Base-by-base conservation (phyloP, 371 early-diverging fungal species). In the Circinella umbellata region DNA sequence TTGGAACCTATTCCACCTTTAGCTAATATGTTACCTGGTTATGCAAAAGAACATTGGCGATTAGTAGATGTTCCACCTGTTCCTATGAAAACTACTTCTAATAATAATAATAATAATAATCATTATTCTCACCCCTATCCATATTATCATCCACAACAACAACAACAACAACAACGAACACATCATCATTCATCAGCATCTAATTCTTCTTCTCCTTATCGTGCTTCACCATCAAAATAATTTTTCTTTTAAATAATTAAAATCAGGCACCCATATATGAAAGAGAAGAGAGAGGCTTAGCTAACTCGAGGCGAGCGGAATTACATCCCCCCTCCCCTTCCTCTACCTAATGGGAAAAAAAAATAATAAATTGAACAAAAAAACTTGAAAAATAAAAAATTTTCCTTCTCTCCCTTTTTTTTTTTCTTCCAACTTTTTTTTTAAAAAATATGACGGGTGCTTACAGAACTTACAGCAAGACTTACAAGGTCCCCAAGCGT, bases 401-500 rank as follows among this genome's bases (percentile, higher is more conserved):
- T 62, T 61, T 35, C 60, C 35, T 59, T 64, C 61, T 65, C 65
- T 70, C n/a, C n/a, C n/a, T 65, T 70, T 51, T 20, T 54, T 49
- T 54, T 27, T 27, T 27, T 27, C 27, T 27, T 27, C 27, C 27
- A 27, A 0, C 2, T 27, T 27, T 27, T n/a, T 37, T 59, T 66
- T 62, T 54, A 62, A 46, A 59, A 14, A 71, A n/a, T 46, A 71
- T 66, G 71, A 66, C 71, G 42, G 71, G 71, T 66, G 71, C 71
- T 53, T 63, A 66, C 38, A 54, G 71, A 34, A 71, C 62, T 46
- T 71, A 89, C 84, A 92, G 93, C 79, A 98, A 98, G 93, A 95
- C 96, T 80, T 95, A 93, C 90, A 97, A 96, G 92, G 98, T 98
- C 79, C 99, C 99, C 77, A 92, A 96, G 85, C 95, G 99, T 88